Conservation (phyloP, 495 filamentous ascomycete species). For the Penicillium paxilli region DNA sequence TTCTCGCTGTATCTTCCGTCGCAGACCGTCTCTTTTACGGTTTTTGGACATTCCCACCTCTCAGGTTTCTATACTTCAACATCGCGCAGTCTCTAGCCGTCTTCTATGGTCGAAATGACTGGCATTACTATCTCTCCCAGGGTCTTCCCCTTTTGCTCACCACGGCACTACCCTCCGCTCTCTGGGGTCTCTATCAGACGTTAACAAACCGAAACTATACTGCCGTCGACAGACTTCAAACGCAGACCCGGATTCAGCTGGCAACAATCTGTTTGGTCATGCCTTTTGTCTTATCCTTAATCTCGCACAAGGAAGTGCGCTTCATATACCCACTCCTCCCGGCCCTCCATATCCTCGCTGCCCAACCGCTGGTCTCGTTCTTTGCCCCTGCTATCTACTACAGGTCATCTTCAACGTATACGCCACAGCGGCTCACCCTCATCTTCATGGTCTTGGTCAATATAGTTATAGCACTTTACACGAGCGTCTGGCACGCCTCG, state of each 20-base stretch:
- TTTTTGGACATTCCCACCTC: slow-evolving; percentile 84
- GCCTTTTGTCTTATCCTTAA: slow-evolving; percentile 64
- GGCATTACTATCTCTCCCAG: slow-evolving; percentile 91
- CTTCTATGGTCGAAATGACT: slow-evolving; percentile 90
- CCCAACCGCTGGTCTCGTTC: slow-evolving; percentile 64
- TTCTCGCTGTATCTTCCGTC: slow-evolving; percentile 62
- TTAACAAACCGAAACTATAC: slow-evolving; percentile 33
- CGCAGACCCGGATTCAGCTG: slow-evolving; percentile 55
- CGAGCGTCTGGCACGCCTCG: slow-evolving; percentile 73
- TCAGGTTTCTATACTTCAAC: slow-evolving; percentile 92
- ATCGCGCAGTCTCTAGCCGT: slow-evolving; percentile 78
- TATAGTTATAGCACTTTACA: slow-evolving; percentile 70
- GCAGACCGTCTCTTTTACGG: slow-evolving; percentile 83
- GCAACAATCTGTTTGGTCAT: slow-evolving; percentile 60
- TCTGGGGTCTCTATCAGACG: slow-evolving; percentile 62
- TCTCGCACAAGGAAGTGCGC: slow-evolving; percentile 96
- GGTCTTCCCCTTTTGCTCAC: slow-evolving; percentile 86
- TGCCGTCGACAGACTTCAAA: slow-evolving; percentile 24
- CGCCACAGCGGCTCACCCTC: slow-evolving; percentile 55
- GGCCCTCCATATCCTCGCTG: slow-evolving; percentile 76
- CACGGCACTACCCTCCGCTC: slow-evolving; percentile 74
- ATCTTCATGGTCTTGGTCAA: slow-evolving; percentile 64
- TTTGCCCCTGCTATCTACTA: slow-evolving; percentile 51
- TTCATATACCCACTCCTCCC: slow-evolving; percentile 95
- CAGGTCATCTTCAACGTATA: slow-evolving; percentile 20